Evolutionary conservation across 768 basidiomycete species (phyloP).

Genomic region (Leccinum sublutescens): DNA sequence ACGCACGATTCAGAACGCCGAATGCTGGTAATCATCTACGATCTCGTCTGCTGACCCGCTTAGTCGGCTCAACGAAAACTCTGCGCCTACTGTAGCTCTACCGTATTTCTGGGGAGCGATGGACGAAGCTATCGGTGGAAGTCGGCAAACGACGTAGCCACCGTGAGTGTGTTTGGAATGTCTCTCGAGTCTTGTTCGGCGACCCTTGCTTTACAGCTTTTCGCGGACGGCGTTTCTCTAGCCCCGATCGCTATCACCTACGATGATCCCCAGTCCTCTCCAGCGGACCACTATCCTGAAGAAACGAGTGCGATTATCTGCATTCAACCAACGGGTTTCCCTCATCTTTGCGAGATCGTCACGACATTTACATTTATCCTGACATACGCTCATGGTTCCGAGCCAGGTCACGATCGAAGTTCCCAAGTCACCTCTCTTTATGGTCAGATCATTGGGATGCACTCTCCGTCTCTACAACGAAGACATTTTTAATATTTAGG

Average conservation of each 20-base stretch:
- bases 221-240: background rate
- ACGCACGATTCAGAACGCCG: background rate
- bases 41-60: background rate
- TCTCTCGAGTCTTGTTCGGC: too few relatives aligned
- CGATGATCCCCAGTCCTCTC: background rate
- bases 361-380: slow-evolving; percentile 9
- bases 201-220: slow-evolving; percentile 6
- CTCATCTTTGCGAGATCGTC: too few relatives aligned
- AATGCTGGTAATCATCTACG: slow-evolving; percentile 1
- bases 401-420: background rate
- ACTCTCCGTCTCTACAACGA: background rate
- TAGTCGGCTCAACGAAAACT: background rate
- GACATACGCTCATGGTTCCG: background rate
- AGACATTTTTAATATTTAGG: background rate
- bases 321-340: too few relatives aligned
- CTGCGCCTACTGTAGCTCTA: slow-evolving; percentile 3
- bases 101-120: slow-evolving; percentile 11
- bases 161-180: background rate
- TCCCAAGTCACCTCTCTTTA: background rate
- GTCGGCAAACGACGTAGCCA: background rate
- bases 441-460: slow-evolving; percentile 1
- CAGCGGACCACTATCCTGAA: too few relatives aligned
- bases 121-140: slow-evolving; percentile 14
- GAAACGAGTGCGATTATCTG: too few relatives aligned
- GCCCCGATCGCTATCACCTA: slow-evolving; percentile 13